Percentiles rank a stretch among this genome's conserved stretches.
These are phyloP conservation scores for Globisporangium yorkense DNA, from an alignment of 352 stramenopile genomes.

Conservation along the genomic window DNA sequence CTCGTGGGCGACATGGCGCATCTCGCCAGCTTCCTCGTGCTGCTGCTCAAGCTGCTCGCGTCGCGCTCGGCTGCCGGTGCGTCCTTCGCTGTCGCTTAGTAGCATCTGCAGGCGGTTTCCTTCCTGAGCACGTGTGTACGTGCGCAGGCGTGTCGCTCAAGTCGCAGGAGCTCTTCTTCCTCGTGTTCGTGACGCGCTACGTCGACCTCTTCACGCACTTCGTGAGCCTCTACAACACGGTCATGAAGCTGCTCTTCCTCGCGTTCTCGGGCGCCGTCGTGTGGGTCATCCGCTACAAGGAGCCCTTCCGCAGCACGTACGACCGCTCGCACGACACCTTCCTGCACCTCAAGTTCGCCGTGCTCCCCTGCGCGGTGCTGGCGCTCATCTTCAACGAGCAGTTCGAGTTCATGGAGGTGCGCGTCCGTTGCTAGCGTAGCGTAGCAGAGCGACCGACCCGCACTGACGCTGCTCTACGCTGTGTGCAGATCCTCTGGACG, in stretches of 20 bases:
- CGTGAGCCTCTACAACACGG: conserved; percentile 97
- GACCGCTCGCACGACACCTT: conserved; percentile 99
- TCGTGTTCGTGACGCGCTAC: conserved; percentile 98
- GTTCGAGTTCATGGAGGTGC: conserved; percentile 83
- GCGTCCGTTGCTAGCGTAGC: neutral
- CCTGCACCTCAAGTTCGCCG: conserved; percentile 97
- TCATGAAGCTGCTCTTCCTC: conserved; percentile 99
- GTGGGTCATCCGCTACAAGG: conserved; percentile 96
- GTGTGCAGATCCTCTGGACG: conserved; percentile 92
- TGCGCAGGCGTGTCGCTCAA: conserved; percentile 95
- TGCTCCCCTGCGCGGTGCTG: conserved; percentile 93
- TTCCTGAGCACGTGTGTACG: neutral
- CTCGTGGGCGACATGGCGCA: conserved; percentile 98
- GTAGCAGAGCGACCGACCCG: no score
- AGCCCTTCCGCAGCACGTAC: conserved; percentile 97
- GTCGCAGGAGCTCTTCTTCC: conserved; percentile 98
- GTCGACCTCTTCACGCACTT: conserved; percentile 97
- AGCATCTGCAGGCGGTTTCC: neutral
- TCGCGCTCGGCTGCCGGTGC: conserved; percentile 72
- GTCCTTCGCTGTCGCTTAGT: conserved; percentile 1
- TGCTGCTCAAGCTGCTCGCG: conserved; percentile 95
- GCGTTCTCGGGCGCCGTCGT: conserved; percentile 95
- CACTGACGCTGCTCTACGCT: neutral
- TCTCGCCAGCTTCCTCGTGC: conserved; percentile 97
- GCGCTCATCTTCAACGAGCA: conserved; percentile 95